These are phyloP conservation scores for Cynanchum wilfordii DNA, from an alignment of 257 asterid genomes.

Conservation along the genomic window DNA sequence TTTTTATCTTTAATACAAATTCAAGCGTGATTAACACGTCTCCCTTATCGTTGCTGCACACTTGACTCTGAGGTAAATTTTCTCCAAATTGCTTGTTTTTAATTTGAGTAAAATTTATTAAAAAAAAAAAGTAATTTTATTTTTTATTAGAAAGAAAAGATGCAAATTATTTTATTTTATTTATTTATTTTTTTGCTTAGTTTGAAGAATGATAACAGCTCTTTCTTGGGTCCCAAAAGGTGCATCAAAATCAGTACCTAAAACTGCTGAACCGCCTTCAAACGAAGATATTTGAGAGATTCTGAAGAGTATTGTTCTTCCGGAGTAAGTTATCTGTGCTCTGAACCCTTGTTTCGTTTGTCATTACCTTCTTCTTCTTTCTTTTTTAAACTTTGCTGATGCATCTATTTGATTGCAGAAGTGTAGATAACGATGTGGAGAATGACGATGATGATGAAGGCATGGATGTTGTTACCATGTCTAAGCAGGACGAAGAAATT, in stretches of 20 bases:
- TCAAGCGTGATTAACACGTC: too few species aligned
- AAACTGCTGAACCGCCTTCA: slow-evolving; percentile 67
- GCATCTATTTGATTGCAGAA: slow-evolving; percentile 27
- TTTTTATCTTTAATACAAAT: too few species aligned
- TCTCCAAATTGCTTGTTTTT: not conserved
- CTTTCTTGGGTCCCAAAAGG: slow-evolving; percentile 88
- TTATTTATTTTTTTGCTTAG: not conserved
- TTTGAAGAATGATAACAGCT: slow-evolving; percentile 57
- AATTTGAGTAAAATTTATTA: too few species aligned
- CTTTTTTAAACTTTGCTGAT: too few species aligned
- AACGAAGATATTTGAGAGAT: slow-evolving; percentile 68
- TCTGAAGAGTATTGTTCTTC: slow-evolving; percentile 33
- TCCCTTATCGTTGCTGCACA: not conserved
- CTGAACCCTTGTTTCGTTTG: not conserved
- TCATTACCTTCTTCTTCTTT: not conserved
- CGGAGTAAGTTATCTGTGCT: slow-evolving; percentile 26
- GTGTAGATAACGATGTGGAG: slow-evolving; percentile 28
- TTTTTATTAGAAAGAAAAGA: too few species aligned
- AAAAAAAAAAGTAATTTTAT: too few species aligned
- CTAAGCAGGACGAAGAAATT: slow-evolving; percentile 42
- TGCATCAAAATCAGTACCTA: slow-evolving; percentile 46
- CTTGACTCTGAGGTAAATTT: not conserved
- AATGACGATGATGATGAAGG: slow-evolving; percentile 38
- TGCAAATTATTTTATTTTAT: too few species aligned
- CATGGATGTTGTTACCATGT: too few species aligned